These are phyloP conservation scores for Verticillium alfalfae DNA, from an alignment of 2,329 filamentous ascomycete genomes.

Conservation along the genomic window DNA sequence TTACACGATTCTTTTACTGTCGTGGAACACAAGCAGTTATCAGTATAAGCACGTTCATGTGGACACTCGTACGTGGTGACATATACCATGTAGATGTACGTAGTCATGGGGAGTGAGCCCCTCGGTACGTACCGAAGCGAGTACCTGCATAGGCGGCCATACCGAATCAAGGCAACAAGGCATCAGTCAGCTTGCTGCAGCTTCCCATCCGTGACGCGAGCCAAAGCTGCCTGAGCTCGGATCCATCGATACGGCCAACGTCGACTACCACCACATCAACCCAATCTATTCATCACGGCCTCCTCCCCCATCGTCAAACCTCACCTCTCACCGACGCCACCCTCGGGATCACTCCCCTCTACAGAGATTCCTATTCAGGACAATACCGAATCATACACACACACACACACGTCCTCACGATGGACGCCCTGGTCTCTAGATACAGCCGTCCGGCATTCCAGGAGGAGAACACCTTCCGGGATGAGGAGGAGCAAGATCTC, in stretches of 20 bases:
- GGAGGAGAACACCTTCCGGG: constrained; percentile 54
- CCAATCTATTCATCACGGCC: background rate
- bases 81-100: too few relatives aligned
- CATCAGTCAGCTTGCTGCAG: constrained; percentile 11
- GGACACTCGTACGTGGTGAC: too few relatives aligned
- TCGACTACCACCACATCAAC: constrained; percentile 15
- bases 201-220: constrained; percentile 30
- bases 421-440: constrained; percentile 90
- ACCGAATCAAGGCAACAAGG: constrained; percentile 12
- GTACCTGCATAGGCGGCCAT: constrained; percentile 8
- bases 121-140: background rate
- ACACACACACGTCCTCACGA: constrained; percentile 27
- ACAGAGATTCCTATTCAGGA: background rate
- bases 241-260: constrained; percentile 4
- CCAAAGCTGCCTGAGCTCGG: constrained; percentile 35
- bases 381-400: constrained; percentile 13
- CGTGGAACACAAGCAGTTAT: too few relatives aligned
- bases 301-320: background rate
- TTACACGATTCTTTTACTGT: too few relatives aligned
- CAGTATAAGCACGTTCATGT: too few relatives aligned
- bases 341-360: background rate
- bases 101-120: too few relatives aligned
- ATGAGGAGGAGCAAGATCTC: constrained; percentile 64
- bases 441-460: constrained; percentile 78
- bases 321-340: background rate